Evolutionary conservation across 2,329 filamentous ascomycete species (phyloP).

Genomic region (Rachicladosporium sp.): DNA sequence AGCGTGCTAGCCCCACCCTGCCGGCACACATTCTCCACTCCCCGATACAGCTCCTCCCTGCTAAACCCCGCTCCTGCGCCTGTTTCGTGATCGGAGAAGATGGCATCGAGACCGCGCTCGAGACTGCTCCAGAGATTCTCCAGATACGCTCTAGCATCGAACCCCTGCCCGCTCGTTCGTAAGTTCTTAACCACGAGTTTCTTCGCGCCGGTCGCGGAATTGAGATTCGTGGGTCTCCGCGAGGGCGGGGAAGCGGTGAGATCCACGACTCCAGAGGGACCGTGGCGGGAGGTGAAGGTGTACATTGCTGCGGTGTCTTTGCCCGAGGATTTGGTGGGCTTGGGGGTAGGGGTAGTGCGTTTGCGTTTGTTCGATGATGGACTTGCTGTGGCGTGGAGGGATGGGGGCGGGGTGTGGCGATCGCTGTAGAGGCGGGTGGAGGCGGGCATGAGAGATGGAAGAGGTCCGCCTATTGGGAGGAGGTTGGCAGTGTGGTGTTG

Average conservation of each 20-base stretch:
- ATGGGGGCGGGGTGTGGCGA: neutral
- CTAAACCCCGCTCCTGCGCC: constrained; percentile 35
- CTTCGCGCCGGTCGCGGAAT: constrained; percentile 64
- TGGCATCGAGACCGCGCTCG: constrained; percentile 55
- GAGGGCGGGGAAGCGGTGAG: constrained; percentile 31
- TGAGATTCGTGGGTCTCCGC: constrained; percentile 32
- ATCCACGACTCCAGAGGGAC: constrained; percentile 24
- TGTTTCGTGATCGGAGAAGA: constrained; percentile 54
- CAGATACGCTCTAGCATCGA: constrained; percentile 66
- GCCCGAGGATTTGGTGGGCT: constrained; percentile 3
- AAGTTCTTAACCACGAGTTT: constrained; percentile 93
- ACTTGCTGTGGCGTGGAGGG: constrained; percentile 4
- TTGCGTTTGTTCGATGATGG: constrained; percentile 13
- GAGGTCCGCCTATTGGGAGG: too few relatives aligned
- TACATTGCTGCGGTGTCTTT: constrained; percentile 9
- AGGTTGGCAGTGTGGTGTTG: too few relatives aligned
- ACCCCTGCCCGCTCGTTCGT: constrained; percentile 44
- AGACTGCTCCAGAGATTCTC: constrained; percentile 62
- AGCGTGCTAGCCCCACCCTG: constrained; percentile 59
- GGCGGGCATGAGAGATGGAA: too few relatives aligned
- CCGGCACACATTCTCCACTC: constrained; percentile 82
- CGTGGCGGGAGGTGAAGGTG: constrained; percentile 16
- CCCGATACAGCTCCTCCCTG: constrained; percentile 80
- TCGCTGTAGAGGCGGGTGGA: too few relatives aligned
- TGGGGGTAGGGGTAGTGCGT: constrained; percentile 10